Evolutionary conservation across 2,329 filamentous ascomycete species (phyloP), one percentile per base, ranked within the genome.

Genomic region (Penicillium digitatum): DNA sequence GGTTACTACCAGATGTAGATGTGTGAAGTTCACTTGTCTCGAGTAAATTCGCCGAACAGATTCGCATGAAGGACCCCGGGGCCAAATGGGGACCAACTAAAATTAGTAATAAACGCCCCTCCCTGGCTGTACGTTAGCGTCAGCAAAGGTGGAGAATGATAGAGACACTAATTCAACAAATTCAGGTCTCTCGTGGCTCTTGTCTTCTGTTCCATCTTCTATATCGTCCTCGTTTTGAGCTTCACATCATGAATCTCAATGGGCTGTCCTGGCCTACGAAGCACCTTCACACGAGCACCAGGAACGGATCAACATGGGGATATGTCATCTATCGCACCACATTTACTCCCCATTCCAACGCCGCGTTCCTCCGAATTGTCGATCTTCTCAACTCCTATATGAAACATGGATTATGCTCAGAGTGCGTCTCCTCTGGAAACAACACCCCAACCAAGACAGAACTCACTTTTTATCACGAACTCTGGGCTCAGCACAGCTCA

Each of bases 271-370:
- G 40, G 40, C 49, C 40, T 29, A 46, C 49, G 2, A 34, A 38
- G 24, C 42, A 43, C 10, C 40, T 38, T 39, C 24, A 38, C 10
- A 35, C 40, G 22, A 18, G 24, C 42, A 37, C n/a, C 1, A 35
- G 35, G 10, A 20, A 35, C 40, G 20, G 37, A 32, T 22, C 49
- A 14, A 52, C 40, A 26, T 53, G 50, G 42, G 50, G 42, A 9
- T 53, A 48, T 48, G 27, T 53, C 29, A 53, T 53, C 16, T 53
- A 53, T 32, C 50, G 43, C 27, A 53, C 50, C 5, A 48, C 43
- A 18, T 53, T 48, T 27, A 47, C 50, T 26, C 20, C 50, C 14
- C 18, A 42, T 5, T 53, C 50, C 5, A 31, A 53, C 16, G 14
- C 18, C 27, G 32, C 29, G 6, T 48, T 53, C 29, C 51, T 29